phyloP scores from a whole-genome alignment of 2,329 filamentous ascomycete species.

The Aureobasidium mangrovei region DNA sequence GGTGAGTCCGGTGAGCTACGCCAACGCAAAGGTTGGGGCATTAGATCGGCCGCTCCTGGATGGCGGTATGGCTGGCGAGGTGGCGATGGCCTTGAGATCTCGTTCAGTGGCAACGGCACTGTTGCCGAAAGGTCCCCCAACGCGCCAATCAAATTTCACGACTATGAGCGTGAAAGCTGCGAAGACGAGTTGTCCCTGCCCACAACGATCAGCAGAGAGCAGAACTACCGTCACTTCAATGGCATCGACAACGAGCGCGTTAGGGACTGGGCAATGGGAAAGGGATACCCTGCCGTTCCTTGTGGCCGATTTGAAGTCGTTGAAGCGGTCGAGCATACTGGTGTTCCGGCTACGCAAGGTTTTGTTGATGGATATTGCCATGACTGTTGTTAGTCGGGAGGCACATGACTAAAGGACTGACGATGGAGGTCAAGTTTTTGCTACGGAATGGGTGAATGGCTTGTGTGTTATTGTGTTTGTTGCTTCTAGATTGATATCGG shows the following conservation, averaged over 20 bases:
- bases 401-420: neutral
- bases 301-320: slow-evolving; percentile 16
- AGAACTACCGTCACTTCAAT: neutral
- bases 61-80: slow-evolving; percentile 26
- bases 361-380: slow-evolving; percentile 14
- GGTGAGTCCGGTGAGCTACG: neutral
- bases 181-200: neutral
- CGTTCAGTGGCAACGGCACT: slow-evolving; percentile 26
- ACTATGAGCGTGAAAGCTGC: neutral
- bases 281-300: slow-evolving; percentile 7
- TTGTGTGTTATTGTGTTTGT: too few relatives aligned
- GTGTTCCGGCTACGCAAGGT: neutral
- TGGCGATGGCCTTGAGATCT: slow-evolving; percentile 29
- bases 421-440: neutral
- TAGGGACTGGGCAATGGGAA: slow-evolving; percentile 8
- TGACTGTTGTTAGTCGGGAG: slow-evolving; percentile 1
- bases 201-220: neutral
- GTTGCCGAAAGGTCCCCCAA: slow-evolving; percentile 25
- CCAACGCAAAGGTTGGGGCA: slow-evolving; percentile 14
- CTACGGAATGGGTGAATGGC: neutral
- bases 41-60: slow-evolving; percentile 16
- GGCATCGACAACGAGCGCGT: neutral
- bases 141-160: slow-evolving; percentile 19
- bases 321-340: slow-evolving; percentile 14
- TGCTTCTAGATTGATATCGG: too few relatives aligned